Conservation (phyloP, 495 filamentous ascomycete species). For the Penicillium chermesinum region DNA sequence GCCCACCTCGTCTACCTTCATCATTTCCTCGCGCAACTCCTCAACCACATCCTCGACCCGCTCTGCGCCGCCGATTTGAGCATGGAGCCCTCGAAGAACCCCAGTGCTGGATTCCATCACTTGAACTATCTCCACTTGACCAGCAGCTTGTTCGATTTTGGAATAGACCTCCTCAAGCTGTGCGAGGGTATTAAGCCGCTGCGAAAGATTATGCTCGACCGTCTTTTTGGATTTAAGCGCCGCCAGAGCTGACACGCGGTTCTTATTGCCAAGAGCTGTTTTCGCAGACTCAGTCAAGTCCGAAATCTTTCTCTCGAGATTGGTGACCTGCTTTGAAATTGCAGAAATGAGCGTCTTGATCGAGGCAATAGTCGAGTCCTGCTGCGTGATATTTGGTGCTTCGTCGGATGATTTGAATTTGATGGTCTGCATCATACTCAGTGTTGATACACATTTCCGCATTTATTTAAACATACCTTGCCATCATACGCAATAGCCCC, state of each 20-base stretch:
- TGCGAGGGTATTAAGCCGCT: conserved; percentile 62
- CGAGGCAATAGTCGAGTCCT: conserved; percentile 76
- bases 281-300: conserved; percentile 53
- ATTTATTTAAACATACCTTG: conserved; percentile 36
- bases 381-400: conserved; percentile 53
- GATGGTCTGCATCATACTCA: conserved; percentile 51
- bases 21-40: conserved; percentile 72
- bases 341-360: conserved; percentile 63
- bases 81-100: conserved; percentile 67
- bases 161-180: conserved; percentile 77
- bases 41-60: conserved; percentile 71
- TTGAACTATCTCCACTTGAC: conserved; percentile 71
- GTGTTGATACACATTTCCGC: conserved; percentile 5
- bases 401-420: conserved; percentile 59
- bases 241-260: conserved; percentile 65
- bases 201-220: conserved; percentile 62
- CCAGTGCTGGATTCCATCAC: conserved; percentile 74
- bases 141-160: conserved; percentile 78
- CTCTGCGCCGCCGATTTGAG: conserved; percentile 70
- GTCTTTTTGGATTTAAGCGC: conserved; percentile 80
- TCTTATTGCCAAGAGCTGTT: conserved; percentile 61
- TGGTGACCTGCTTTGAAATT: conserved; percentile 57
- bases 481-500: conserved; percentile 59
- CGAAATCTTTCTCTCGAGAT: conserved; percentile 50
- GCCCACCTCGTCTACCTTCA: conserved; percentile 74